Evolutionary conservation across 179 eudicot genomes (phyloP).

Genomic region (Camellia oleifera): DNA sequence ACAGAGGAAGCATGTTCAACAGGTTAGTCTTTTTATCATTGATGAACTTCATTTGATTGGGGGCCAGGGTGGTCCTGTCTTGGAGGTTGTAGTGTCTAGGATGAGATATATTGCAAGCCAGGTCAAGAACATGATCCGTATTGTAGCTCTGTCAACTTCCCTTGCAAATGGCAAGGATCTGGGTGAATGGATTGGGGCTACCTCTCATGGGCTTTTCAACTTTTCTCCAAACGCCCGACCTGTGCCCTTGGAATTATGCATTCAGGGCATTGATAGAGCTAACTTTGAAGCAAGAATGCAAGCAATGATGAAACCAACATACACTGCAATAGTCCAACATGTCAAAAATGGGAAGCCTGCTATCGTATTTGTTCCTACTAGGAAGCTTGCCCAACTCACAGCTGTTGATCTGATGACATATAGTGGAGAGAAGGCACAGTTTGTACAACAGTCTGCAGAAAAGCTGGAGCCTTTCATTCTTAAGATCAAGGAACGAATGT

Average conservation of each 20-base stretch:
- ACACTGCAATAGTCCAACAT: conserved; percentile 83
- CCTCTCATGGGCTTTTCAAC: conserved; percentile 47
- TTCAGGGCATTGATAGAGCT: conserved; percentile 87
- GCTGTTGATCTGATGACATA: conserved; percentile 91
- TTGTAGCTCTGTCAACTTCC: conserved; percentile 87
- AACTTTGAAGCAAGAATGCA: conserved; percentile 65
- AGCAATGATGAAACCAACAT: conserved; percentile 62
- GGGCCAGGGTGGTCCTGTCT: conserved; percentile 81
- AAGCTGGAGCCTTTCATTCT: conserved; percentile 59
- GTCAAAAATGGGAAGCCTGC: conserved; percentile 84
- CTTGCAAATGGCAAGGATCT: conserved; percentile 97
- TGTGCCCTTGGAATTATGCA: conserved; percentile 86
- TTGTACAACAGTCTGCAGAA: conserved; percentile 50
- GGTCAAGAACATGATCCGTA: conserved; percentile 76
- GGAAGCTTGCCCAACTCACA: conserved; percentile 83
- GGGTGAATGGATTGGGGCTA: conserved; percentile 89
- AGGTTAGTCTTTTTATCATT: conserved; percentile 84
- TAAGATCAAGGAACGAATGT: conserved; percentile 59
- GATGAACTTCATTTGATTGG: conserved; percentile 96
- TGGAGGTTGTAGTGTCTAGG: conserved; percentile 91
- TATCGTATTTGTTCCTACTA: conserved; percentile 84
- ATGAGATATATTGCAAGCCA: conserved; percentile 93
- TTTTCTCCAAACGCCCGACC: conserved; percentile 92
- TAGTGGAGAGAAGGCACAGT: conserved; percentile 53
- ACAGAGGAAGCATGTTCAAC: conserved; percentile 76